phyloP scores from a whole-genome alignment of 2,329 filamentous ascomycete genomes.

The Penicillium sp. region DNA sequence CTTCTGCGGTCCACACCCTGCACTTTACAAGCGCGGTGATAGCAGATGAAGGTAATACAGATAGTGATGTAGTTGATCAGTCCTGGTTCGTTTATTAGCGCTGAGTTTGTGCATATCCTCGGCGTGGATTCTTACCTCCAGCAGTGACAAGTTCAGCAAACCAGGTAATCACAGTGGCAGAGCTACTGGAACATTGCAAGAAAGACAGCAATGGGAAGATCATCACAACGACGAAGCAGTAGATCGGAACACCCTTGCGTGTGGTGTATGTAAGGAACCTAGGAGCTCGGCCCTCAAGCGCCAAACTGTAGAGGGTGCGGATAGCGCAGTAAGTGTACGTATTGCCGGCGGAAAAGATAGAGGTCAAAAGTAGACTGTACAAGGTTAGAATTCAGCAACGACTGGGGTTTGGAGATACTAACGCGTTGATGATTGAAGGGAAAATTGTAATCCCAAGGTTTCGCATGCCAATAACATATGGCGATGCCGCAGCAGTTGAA shows the following conservation, averaged over 20 bases:
- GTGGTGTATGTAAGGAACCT: constrained; percentile 60
- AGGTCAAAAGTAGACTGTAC: constrained; percentile 47
- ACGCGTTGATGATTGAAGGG: constrained; percentile 60
- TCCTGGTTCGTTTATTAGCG: constrained; percentile 16
- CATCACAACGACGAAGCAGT: constrained; percentile 57
- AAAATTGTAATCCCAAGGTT: constrained; percentile 56
- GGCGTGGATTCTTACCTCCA: constrained; percentile 39
- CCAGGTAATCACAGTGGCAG: constrained; percentile 54
- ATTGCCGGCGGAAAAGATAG: constrained; percentile 58
- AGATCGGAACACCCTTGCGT: constrained; percentile 62
- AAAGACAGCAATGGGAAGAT: constrained; percentile 56
- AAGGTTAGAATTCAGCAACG: neutral
- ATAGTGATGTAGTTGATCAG: constrained; percentile 64
- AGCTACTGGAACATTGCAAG: constrained; percentile 52
- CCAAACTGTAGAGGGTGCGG: constrained; percentile 54
- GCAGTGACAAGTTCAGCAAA: constrained; percentile 59
- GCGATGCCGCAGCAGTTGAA: constrained; percentile 55
- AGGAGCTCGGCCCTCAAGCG: constrained; percentile 55
- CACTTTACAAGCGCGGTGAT: constrained; percentile 55
- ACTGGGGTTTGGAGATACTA: neutral
- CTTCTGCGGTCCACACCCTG: constrained; percentile 54
- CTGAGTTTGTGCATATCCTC: constrained; percentile 22
- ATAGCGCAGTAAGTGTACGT: constrained; percentile 57
- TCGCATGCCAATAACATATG: constrained; percentile 64
- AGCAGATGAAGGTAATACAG: constrained; percentile 59